Conservation (phyloP, 208 protist species). For the Zelonia costaricensis region DNA sequence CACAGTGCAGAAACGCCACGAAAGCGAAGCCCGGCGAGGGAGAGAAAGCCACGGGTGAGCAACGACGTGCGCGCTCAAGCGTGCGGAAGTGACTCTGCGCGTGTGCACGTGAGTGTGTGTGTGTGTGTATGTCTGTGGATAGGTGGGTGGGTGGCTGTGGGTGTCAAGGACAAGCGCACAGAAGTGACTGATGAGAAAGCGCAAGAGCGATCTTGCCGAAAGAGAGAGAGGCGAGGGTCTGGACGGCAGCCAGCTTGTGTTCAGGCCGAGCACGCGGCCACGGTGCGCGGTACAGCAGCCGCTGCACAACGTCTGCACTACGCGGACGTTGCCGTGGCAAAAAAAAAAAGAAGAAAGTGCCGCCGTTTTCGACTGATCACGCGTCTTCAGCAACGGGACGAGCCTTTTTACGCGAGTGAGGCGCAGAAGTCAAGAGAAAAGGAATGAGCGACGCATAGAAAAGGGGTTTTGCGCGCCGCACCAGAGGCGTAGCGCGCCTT, state of each 20-base stretch:
- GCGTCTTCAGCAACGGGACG: too few relatives aligned
- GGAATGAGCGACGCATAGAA: not conserved
- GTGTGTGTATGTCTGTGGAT: not conserved
- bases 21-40: too few relatives aligned
- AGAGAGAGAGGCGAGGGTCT: not conserved
- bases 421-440: not conserved
- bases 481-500: too few relatives aligned
- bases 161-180: not conserved
- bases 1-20: too few relatives aligned
- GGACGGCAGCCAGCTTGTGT: not conserved
- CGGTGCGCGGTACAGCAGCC: too few relatives aligned
- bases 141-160: not conserved
- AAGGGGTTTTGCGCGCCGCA: too few relatives aligned
- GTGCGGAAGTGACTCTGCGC: too few relatives aligned
- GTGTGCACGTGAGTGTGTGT: constrained; percentile 11
- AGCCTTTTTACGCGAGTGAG: too few relatives aligned
- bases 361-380: too few relatives aligned
- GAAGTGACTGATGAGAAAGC: not conserved
- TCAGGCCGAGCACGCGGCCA: not conserved
- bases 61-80: too few relatives aligned
- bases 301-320: too few relatives aligned
- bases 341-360: constrained; percentile 6
- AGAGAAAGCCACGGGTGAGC: not conserved
- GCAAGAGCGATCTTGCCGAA: not conserved
- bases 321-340: too few relatives aligned